Percentiles rank a stretch among this genome's conserved stretches.
phyloP scores from a whole-genome alignment of 2,329 filamentous ascomycete genomes.

The Alternaria arbusti region DNA sequence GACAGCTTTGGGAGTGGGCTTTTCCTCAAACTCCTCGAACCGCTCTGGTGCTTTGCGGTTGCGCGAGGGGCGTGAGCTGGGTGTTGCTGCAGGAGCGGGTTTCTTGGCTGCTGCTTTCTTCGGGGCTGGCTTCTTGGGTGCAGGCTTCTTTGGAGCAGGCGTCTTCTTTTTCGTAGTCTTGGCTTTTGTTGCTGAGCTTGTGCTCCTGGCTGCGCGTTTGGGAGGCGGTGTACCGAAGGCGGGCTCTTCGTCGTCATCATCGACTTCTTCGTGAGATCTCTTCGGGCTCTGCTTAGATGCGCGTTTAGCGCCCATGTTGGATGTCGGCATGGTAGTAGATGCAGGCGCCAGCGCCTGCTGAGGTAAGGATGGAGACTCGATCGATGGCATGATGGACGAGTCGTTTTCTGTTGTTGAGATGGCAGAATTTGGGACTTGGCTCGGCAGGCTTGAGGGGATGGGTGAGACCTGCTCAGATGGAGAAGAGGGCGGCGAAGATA shows the following conservation, averaged over 20 bases:
- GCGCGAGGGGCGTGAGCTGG: constrained; percentile 30
- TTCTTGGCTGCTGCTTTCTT: constrained; percentile 16
- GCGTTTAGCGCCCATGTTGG: constrained; percentile 2
- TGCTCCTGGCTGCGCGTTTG: constrained; percentile 9
- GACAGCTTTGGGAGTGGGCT: constrained; percentile 9
- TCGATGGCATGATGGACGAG: not conserved
- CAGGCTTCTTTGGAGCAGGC: constrained; percentile 6
- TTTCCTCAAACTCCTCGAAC: constrained; percentile 19
- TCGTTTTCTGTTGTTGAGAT: not conserved
- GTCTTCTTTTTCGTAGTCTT: not conserved
- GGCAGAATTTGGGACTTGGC: not conserved
- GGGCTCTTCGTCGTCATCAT: not conserved
- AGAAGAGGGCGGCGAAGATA: constrained; percentile 14
- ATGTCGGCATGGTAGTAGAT: not conserved
- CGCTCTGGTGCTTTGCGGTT: constrained; percentile 39
- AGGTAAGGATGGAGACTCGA: not conserved
- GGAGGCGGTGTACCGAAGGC: constrained; percentile 8
- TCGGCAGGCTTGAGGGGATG: not conserved
- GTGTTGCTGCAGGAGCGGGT: constrained; percentile 3
- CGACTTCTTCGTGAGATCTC: constrained; percentile 9
- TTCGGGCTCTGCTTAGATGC: constrained; percentile 9
- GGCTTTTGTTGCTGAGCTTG: constrained; percentile 1
- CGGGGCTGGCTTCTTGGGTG: constrained; percentile 5
- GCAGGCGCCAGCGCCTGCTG: not conserved
- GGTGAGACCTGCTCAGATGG: not conserved